Base-by-base conservation (phyloP, 257 asterid genomes). In the Plantago major region DNA sequence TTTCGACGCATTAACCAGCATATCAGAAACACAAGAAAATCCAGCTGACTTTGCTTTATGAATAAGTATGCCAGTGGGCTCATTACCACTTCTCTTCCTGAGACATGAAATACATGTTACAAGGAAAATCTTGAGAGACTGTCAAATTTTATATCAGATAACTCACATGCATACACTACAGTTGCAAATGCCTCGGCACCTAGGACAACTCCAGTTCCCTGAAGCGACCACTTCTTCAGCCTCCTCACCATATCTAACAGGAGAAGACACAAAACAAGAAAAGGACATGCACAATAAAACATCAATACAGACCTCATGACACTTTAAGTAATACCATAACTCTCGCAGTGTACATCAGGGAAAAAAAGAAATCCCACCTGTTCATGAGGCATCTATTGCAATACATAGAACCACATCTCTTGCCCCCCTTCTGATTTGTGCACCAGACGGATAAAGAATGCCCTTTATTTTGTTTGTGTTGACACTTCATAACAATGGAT, bases 101-200 rank as follows among this genome's bases (percentile, higher is more conserved):
- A 65, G n/a, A 9, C 55, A 63, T 33, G 13, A 3, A 33, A 18
- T 4, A 52, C 7, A 38, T 22, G 58, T 1, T 8, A 11, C 13
- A 8, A 9, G 58, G 16, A 52, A n/a, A 18, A 7, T 52, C 28
- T 26, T 5, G 17, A 19, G 3, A 8, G 6, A 11, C 8, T 0
- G 0, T 17, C 58, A 19, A 12, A 33, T 71, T 58, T 50, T 55
- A 60, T 57, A 48, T 55, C 40, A 49, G 42, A 63, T 28, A 26
- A 68, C 81, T 78, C 68, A 84, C 97, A 73, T 81, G 87, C 96
- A 87, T 4, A 66, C 33, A 68, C 97, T 90, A 78, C 97, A 87
- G 75, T 90, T 90, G 81, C 97, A 90, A 69, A 83, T 81, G 61
- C 87, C 95, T 65, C 84, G 80, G 74, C 97, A 90, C 73, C 67